A percentile compares a stretch with the other conserved stretches of the same genome.
Conservation (phyloP, 768 basidiomycete species). For the Pleurotus platypus region DNA sequence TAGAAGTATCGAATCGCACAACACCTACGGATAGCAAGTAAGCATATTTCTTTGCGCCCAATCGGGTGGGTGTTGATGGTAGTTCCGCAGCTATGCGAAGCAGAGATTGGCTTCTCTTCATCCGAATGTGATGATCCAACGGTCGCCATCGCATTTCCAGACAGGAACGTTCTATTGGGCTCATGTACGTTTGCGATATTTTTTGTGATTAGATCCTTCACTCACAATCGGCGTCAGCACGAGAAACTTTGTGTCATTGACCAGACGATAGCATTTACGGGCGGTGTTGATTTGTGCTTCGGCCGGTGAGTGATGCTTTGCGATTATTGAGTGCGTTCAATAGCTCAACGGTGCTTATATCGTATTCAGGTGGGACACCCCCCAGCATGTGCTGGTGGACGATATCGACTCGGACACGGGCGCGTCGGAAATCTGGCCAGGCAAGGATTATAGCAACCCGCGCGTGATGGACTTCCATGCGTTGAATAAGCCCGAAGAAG, state of each 20-base stretch:
- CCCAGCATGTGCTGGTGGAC: constrained; percentile 88
- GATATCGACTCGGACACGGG: constrained; percentile 65
- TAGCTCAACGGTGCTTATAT: constrained; percentile 5
- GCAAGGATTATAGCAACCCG: constrained; percentile 94
- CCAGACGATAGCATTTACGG: constrained; percentile 97
- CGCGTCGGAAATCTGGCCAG: constrained; percentile 85
- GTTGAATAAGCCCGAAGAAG: constrained; percentile 86
- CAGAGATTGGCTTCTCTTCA: constrained; percentile 76
- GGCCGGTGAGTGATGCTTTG: constrained; percentile 52
- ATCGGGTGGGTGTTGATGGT: too few relatives aligned
- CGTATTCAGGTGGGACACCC: constrained; percentile 60
- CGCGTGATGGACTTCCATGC: constrained; percentile 82
- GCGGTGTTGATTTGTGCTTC: constrained; percentile 92
- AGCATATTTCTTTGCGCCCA: constrained; percentile 16
- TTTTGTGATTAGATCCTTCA: neutral
- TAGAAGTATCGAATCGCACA: constrained; percentile 93
- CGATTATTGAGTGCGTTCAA: neutral
- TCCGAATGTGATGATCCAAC: constrained; percentile 92
- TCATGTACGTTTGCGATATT: constrained; percentile 56
- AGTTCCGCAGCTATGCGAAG: constrained; percentile 70
- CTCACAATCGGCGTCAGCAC: constrained; percentile 48
- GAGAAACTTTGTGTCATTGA: constrained; percentile 98
- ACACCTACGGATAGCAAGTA: constrained; percentile 94
- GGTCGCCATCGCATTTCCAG: constrained; percentile 96
- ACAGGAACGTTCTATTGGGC: constrained; percentile 99